Conservation (phyloP, 495 filamentous ascomycete genomes). For the Hypoxylon perforatum region DNA sequence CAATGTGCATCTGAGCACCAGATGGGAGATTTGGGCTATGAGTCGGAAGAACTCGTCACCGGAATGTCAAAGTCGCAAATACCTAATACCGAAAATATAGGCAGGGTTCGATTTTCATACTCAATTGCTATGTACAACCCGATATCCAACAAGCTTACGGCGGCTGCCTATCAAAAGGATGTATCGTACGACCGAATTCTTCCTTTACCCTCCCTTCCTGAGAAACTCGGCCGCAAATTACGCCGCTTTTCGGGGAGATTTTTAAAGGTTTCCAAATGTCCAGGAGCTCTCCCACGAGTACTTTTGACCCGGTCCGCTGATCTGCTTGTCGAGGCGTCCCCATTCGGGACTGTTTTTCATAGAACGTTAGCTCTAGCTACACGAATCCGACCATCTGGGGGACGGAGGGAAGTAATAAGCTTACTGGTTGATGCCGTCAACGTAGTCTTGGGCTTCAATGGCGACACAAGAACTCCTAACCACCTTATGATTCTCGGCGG, state of each 20-base stretch:
- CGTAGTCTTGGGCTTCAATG: constrained; percentile 75
- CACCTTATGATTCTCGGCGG: constrained; percentile 58
- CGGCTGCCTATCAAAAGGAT: not conserved
- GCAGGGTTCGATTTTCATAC: constrained; percentile 12
- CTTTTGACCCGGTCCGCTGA: constrained; percentile 64
- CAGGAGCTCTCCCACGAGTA: constrained; percentile 63
- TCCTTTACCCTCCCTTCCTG: not conserved
- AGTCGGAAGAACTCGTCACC: constrained; percentile 1
- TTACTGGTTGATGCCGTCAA: constrained; percentile 80
- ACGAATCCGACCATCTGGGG: not conserved
- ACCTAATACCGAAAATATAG: not conserved
- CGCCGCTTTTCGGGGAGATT: not conserved
- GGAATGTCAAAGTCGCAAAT: not conserved
- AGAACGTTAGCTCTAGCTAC: constrained; percentile 30
- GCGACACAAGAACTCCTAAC: constrained; percentile 69
- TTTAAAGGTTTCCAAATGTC: constrained; percentile 56
- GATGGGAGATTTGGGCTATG: not conserved
- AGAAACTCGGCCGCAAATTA: not conserved
- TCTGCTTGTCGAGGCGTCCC: constrained; percentile 68
- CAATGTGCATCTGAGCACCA: constrained; percentile 26
- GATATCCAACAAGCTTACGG: not conserved
- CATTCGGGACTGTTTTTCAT: constrained; percentile 68
- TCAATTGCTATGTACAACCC: constrained; percentile 30
- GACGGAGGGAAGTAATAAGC: constrained; percentile 28
- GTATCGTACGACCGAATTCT: constrained; percentile 4